Base-by-base conservation (phyloP, 2,329 filamentous ascomycete genomes). In the Podosphaera aphanis region DNA sequence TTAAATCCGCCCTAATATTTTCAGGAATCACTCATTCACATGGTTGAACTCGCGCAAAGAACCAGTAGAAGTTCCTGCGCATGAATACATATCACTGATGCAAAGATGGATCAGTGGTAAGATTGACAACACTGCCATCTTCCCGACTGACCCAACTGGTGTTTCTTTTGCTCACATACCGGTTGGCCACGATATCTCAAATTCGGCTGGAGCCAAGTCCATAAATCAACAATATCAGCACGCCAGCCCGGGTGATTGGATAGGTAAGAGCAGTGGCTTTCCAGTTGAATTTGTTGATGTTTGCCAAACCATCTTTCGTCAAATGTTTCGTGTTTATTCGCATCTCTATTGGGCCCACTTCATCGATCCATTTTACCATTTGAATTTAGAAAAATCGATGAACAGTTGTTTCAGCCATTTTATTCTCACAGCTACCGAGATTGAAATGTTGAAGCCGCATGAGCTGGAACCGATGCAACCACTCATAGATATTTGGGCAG, bases 331-430 rank as follows among this genome's bases (percentile, higher is more conserved):
- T 49, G 88, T 94, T 55, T 98, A 98, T 59, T 80, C 90, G 42
- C 90, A 98, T 63, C 76, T 98, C 49, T 98, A 98, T 68, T 94
- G 93, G 73, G 83, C 86, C 47, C 90, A 98, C 63, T 98, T 83
- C 63, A 66, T 77, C 49, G 80, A 84, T 53, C 81, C 80, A 4
- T 84, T 85, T 63, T 88, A 84, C 64, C 79, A 86, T 61, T 70
- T 88, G 52, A 84, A 82, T 64, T 66, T 81, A 8, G 77, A 81
- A 61, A 81, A 85, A 60, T 79, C 83, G 55, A 70, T 88, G 50
- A 90, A 90, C 67, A 85, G 80, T 61, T 85, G 81, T 63, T 90
- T 90, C 61, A 82, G 80, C 40, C 82, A 88, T 64, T 90, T 88
- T 54, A 71, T 86, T 50, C 71, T 83, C 19, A 83, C 83, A 3